Evolutionary conservation across 495 filamentous ascomycete species (phyloP), one percentile per base, ranked within the genome.

Genomic region (Aspergillus ellipticus): DNA sequence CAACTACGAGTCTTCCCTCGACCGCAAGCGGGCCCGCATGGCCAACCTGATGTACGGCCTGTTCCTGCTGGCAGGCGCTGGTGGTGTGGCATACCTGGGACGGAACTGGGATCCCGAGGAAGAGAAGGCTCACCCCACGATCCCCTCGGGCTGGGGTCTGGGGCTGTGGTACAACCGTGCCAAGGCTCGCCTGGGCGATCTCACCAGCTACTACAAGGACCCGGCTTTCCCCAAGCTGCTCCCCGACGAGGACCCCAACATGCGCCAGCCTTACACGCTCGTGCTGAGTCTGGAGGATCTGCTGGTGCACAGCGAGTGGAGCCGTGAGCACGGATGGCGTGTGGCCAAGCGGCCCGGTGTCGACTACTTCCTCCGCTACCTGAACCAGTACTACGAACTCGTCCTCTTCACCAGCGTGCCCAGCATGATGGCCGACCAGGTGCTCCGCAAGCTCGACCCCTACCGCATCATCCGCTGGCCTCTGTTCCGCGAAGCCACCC

Each of bases 331-430:
- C 62, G 94, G 94, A 24, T 98, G 94, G 93, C 85, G 93, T 54
- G 82, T 93, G 60, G 94, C 94, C 41, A 98, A 98, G 75, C 84
- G 94, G 31, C 94, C 94, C 24, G 94, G 94, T 39, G 80, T 96
- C 43, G 94, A 98, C 74, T 98, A 98, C 77, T 97, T 98, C 77
- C 71, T 98, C 51, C 89, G 88, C 65, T 98, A 98, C 67, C 79
- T 98, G 37, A 91, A 87, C 72, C 90, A 96, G 68, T 97, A 97
- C 78, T 98, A 96, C 71, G 94, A 98, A 69, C 79, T 98, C 20
- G 95, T 97, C 35, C 82, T 98, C 43, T 98, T 96, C 77, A 97
- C 95, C 24, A 90, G 80, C 53, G 84, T 91, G 15, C 89, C 91
- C 4, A 88, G 83, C 60, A 83, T 83, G 66, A 87, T 87, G 58